Base-by-base conservation (phyloP, 2,329 filamentous ascomycete species). In the Drechslerella stenobrocha region DNA sequence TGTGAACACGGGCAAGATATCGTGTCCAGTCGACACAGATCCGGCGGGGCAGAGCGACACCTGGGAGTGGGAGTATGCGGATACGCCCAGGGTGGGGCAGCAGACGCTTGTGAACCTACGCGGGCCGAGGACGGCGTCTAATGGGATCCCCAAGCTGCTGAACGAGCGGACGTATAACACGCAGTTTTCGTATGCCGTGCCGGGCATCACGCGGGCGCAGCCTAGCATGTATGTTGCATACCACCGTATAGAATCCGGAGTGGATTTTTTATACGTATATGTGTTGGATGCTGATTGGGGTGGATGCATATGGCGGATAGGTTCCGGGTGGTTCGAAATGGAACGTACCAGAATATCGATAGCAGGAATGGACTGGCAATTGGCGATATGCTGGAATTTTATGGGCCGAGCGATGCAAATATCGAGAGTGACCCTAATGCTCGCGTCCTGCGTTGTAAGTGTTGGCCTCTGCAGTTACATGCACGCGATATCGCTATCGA, bases 11-110 rank as follows among this genome's bases (percentile, higher is more conserved):
- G 45, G 30, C 50, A 48, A 3, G 11, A 28, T 20, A 45, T 28
- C 5, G 26, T 66, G 52, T 11, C 28, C 37, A 3, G 22, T 42
- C 7, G 37, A 42, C 37, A n/a, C n/a, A 2, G 37, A 30, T n/a
- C n/a, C 34, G 4, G 15, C 34, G 15, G 37, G 37, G 6, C 37
- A 18, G n/a, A 18, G 8, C 37, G 3, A 18, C 37, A 3, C 13
- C 48, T 66, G 60, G 60, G 24, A 58, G 22, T 66, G 60, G 60
- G 35, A 58, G 8, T 66, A 52, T 53, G 47, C 44, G 18, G n/a
- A 15, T 3, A 57, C 44, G 15, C 61, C 53, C 2, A 59, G 53
- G 13, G 30, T 34, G 2, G 18, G 44, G 4, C 52, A 50, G 5
- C 22, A 51, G n/a, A 53, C 47, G 3, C 48, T 66, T n/a, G 22